Base-by-base conservation (phyloP, 1,139 yeast genomes). In the Taphrina flavorubra region DNA sequence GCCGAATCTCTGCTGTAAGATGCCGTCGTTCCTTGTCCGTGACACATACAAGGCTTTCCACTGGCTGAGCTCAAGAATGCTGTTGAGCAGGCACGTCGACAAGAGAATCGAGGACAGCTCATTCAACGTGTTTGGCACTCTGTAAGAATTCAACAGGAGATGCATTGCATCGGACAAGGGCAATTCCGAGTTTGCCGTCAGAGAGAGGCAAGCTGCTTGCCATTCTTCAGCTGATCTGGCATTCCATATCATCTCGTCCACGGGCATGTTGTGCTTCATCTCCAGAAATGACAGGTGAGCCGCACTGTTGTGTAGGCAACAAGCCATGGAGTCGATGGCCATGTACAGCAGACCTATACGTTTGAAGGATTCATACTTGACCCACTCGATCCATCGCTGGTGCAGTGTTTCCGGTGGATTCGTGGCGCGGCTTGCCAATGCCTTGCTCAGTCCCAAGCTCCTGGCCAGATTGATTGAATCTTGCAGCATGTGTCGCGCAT, bases 211-310 rank as follows among this genome's bases (percentile, higher is more conserved):
- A 4, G 51, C 51, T 6, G 42, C 46, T 39, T 58, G 62, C 62
- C 62, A 58, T 11, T 42, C 62, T 31, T 58, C 62, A 2, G 62
- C 62, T 11, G 62, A 42, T 31, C 36, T 8, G n/a, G 62, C 62
- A 40, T 58, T 42, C 62, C 62, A 58, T 4, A 58, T 58, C 53
- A 46, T 20, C 39, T 58, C 62, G 53, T 58, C 62, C 25, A 58
- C 62, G 18, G 62, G 62, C 62, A 58, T 25, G 20, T 58, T 58
- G 39, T 58, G 62, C 40, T 39, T 42, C 53, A 58, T 58, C 42
- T 58, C 62, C 37, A 58, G 25, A 14, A 58, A 36, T 11, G 39
- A 25, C n/a, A 58, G 11, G 2, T 44, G 51, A n/a, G 7, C 1
- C 36, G 53, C 11, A 25, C 37, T 42, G 25, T 44, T 44, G 53